Evolutionary conservation across 805 yeast species (phyloP).

Genomic region (Pichia deserticola): DNA sequence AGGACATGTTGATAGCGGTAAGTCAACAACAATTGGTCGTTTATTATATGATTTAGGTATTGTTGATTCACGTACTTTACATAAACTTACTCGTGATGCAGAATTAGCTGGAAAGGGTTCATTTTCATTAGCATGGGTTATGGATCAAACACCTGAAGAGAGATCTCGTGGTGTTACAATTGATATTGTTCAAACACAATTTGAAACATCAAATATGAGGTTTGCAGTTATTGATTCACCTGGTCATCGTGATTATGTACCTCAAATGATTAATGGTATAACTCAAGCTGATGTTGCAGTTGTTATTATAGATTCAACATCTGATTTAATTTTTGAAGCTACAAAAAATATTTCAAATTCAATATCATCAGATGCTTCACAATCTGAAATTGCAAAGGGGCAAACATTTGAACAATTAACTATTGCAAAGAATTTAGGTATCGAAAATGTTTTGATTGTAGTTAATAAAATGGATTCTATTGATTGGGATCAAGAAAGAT

Average conservation of each 20-base stretch:
- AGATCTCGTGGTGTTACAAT: slow-evolving; percentile 71
- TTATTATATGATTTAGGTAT: slow-evolving; percentile 59
- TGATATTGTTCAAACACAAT: slow-evolving; percentile 62
- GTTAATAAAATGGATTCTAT: slow-evolving; percentile 66
- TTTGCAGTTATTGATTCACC: slow-evolving; percentile 81
- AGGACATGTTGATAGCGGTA: slow-evolving; percentile 85
- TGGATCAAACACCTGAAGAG: slow-evolving; percentile 77
- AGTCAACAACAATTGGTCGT: slow-evolving; percentile 73
- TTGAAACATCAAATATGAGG: slow-evolving; percentile 46
- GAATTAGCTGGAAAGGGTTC: slow-evolving; percentile 66
- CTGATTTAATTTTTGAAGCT: slow-evolving; percentile 45
- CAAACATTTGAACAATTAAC: slow-evolving; percentile 76
- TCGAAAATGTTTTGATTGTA: slow-evolving; percentile 52
- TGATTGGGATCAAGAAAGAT: slow-evolving; percentile 49
- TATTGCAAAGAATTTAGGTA: slow-evolving; percentile 59
- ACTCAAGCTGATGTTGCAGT: slow-evolving; percentile 72
- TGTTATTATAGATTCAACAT: slow-evolving; percentile 65
- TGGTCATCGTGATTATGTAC: slow-evolving; percentile 76
- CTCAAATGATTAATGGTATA: slow-evolving; percentile 81
- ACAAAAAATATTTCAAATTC: slow-evolving; percentile 35
- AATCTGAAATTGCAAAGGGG: slow-evolving; percentile 38
- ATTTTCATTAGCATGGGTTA: slow-evolving; percentile 78
- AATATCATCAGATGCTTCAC: neutral
- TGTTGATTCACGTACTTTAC: slow-evolving; percentile 56
- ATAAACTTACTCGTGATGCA: slow-evolving; percentile 57